phyloP scores from a whole-genome alignment of 2,329 filamentous ascomycete species.

The Escovopsis sp. region DNA sequence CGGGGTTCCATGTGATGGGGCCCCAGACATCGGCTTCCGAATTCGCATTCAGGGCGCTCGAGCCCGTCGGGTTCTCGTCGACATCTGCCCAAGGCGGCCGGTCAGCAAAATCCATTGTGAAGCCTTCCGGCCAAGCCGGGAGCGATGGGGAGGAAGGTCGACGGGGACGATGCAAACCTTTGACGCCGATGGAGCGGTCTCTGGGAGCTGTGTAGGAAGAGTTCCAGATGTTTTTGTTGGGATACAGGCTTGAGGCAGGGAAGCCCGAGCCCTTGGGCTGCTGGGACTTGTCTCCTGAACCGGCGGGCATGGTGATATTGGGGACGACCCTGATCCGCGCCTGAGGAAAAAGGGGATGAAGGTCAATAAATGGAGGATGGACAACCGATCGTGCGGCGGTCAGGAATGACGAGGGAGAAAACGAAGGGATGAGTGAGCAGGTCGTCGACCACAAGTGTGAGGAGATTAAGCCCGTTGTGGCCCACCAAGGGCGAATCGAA shows the following conservation, averaged over 20 bases:
- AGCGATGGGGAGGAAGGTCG: neutral
- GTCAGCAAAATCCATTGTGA: neutral
- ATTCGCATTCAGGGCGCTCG: slow-evolving; percentile 50
- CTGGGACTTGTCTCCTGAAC: slow-evolving; percentile 16
- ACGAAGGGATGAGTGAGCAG: slow-evolving; percentile 3
- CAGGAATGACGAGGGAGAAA: slow-evolving; percentile 4
- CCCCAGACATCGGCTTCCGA: slow-evolving; percentile 54
- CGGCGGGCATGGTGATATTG: slow-evolving; percentile 21
- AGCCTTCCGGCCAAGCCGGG: neutral
- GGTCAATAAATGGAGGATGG: slow-evolving; percentile 5
- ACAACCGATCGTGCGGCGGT: slow-evolving; percentile 9
- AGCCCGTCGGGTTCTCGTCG: slow-evolving; percentile 41
- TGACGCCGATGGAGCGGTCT: slow-evolving; percentile 24
- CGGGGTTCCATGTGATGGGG: slow-evolving; percentile 43
- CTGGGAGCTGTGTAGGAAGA: slow-evolving; percentile 26
- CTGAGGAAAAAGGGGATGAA: slow-evolving; percentile 12
- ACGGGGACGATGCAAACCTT: slow-evolving; percentile 26
- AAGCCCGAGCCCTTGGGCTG: slow-evolving; percentile 27
- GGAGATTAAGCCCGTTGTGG: slow-evolving; percentile 6
- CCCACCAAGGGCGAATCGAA: slow-evolving; percentile 14
- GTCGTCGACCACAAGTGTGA: slow-evolving; percentile 6
- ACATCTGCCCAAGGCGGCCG: slow-evolving; percentile 10
- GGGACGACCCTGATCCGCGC: slow-evolving; percentile 23
- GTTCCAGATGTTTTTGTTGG: slow-evolving; percentile 22
- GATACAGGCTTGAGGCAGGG: slow-evolving; percentile 19